phyloP scores from a whole-genome alignment of 441 rosid species.

The Francoa sonchifolia region DNA sequence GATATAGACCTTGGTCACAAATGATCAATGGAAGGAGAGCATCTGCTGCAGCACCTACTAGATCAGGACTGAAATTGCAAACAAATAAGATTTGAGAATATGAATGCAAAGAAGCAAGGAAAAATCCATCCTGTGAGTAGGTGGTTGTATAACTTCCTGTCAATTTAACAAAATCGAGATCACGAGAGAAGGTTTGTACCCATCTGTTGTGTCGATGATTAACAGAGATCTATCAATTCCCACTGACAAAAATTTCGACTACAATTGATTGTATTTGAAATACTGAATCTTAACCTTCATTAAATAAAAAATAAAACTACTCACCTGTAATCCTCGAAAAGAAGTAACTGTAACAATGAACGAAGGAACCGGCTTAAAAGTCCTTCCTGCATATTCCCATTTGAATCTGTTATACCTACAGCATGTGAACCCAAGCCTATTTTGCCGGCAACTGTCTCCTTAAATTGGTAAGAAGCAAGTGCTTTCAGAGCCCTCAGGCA shows the following conservation, averaged over 20 bases:
- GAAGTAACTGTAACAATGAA: slow-evolving; percentile 64
- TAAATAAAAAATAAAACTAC: neutral
- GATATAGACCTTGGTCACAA: slow-evolving; percentile 77
- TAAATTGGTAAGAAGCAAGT: slow-evolving; percentile 83
- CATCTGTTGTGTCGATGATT: no score
- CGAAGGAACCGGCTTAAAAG: slow-evolving; percentile 62
- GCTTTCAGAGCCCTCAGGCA: slow-evolving; percentile 81
- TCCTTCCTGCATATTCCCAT: slow-evolving; percentile 59
- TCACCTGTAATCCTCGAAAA: slow-evolving; percentile 93
- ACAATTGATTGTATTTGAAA: no score
- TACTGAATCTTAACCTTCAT: neutral
- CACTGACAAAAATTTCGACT: no score
- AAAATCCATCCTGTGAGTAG: no score
- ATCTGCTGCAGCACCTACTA: slow-evolving; percentile 89
- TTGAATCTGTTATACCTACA: slow-evolving; percentile 32
- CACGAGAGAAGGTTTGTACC: no score
- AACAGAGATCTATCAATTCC: no score
- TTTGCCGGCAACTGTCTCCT: slow-evolving; percentile 51
- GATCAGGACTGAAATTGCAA: slow-evolving; percentile 53
- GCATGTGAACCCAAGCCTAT: slow-evolving; percentile 66
- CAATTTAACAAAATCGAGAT: no score
- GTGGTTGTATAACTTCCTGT: no score
- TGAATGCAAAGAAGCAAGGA: neutral
- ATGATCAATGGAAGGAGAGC: slow-evolving; percentile 90
- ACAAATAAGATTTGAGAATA: slow-evolving; percentile 9